These are phyloP conservation scores for Kwoniella heveanensis DNA, from an alignment of 768 basidiomycete genomes.

Conservation along the genomic window DNA sequence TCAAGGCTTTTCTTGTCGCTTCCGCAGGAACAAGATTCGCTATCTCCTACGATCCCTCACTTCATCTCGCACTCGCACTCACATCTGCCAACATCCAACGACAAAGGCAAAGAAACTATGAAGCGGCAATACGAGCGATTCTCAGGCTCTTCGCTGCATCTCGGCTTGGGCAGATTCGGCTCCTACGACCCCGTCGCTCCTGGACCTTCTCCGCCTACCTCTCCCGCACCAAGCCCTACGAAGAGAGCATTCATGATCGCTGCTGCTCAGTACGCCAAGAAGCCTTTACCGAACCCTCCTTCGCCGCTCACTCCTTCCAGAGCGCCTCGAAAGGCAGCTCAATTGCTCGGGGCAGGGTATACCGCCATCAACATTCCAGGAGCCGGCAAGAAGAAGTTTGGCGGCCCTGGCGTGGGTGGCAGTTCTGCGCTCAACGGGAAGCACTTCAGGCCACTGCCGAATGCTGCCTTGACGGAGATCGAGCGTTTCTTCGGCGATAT, in stretches of 20 bases:
- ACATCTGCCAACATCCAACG: too few species aligned
- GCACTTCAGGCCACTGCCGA: conserved; percentile 40
- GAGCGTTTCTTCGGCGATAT: conserved; percentile 46
- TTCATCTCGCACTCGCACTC: not conserved
- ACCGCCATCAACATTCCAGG: not conserved
- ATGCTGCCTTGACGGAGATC: conserved; percentile 35
- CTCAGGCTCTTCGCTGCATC: conserved; percentile 30
- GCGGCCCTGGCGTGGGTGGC: not conserved
- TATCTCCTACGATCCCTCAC: conserved; percentile 1
- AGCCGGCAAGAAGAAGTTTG: not conserved
- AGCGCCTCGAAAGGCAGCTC: conserved; percentile 46
- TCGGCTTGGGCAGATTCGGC: conserved; percentile 36
- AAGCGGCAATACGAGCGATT: not conserved
- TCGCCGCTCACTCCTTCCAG: conserved; percentile 42
- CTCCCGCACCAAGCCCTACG: conserved; percentile 23
- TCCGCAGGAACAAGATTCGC: conserved; percentile 2
- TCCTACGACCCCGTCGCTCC: conserved; percentile 33
- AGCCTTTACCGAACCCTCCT: conserved; percentile 14
- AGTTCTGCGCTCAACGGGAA: conserved; percentile 11
- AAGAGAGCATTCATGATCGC: conserved; percentile 13
- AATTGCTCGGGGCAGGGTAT: conserved; percentile 32
- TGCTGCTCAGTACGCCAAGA: not conserved
- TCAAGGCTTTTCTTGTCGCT: conserved; percentile 33
- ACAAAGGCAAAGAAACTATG: not conserved
- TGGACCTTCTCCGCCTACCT: conserved; percentile 35